Conservation (phyloP, 2,329 filamentous ascomycete genomes). For the Fusarium coicis region DNA sequence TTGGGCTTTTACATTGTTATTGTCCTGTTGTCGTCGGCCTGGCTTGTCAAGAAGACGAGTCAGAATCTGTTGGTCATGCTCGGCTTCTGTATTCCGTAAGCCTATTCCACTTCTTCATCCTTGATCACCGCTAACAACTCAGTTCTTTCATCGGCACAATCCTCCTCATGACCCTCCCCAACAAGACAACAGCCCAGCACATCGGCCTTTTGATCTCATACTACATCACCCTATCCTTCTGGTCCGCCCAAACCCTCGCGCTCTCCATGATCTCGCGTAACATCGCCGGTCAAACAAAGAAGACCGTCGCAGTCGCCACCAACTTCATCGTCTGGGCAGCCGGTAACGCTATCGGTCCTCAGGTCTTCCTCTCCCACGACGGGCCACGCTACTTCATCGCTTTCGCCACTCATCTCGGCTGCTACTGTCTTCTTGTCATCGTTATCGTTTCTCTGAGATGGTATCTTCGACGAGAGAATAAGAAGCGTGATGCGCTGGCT, state of each 20-base stretch:
- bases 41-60: conserved; percentile 73
- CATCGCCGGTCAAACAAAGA: conserved; percentile 79
- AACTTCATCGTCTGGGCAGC: conserved; percentile 78
- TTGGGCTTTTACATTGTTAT: conserved; percentile 79
- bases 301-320: conserved; percentile 72
- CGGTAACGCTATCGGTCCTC: conserved; percentile 70
- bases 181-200: not conserved
- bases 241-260: conserved; percentile 75
- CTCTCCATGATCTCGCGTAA: conserved; percentile 77
- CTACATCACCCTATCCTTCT: conserved; percentile 82
- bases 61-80: conserved; percentile 77
- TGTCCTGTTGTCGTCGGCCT: conserved; percentile 73
- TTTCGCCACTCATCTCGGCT: conserved; percentile 75
- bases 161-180: conserved; percentile 65
- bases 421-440: conserved; percentile 70
- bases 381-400: conserved; percentile 74
- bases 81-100: conserved; percentile 70
- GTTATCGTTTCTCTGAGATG: conserved; percentile 68
- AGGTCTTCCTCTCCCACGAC: conserved; percentile 24
- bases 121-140: not conserved
- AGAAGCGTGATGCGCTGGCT: conserved; percentile 62
- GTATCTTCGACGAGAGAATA: conserved; percentile 68
- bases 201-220: conserved; percentile 77
- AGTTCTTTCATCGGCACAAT: conserved; percentile 73
- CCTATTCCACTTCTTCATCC: accelerated